A percentile compares a stretch with the other conserved stretches of the same genome.
Conservation (phyloP, 768 basidiomycete species). For the Mycena haematopus region DNA sequence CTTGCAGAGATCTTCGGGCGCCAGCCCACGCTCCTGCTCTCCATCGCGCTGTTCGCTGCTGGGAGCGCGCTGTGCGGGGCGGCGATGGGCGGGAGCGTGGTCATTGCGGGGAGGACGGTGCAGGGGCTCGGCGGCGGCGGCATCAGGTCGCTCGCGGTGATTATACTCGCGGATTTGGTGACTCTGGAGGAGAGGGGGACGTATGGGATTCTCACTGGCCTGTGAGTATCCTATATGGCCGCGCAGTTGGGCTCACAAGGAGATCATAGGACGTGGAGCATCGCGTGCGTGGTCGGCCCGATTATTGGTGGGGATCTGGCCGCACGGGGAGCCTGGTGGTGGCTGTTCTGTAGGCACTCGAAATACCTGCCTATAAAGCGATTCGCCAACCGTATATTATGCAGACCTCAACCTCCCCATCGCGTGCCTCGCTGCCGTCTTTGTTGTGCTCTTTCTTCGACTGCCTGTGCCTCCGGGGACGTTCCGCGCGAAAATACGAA, state of each 20-base stretch:
- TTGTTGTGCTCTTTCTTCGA: slow-evolving; percentile 39
- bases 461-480: slow-evolving; percentile 42
- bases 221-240: slow-evolving; percentile 31
- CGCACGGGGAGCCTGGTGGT: slow-evolving; percentile 42
- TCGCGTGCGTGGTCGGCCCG: slow-evolving; percentile 42
- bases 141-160: slow-evolving; percentile 30
- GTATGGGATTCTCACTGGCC: slow-evolving; percentile 37
- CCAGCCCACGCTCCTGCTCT: slow-evolving; percentile 33
- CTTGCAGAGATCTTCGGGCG: slow-evolving; percentile 40
- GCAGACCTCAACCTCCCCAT: slow-evolving; percentile 49
- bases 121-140: slow-evolving; percentile 26
- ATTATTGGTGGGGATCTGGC: slow-evolving; percentile 43
- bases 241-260: neutral
- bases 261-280: slow-evolving; percentile 38
- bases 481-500: slow-evolving; percentile 38
- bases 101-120: slow-evolving; percentile 30
- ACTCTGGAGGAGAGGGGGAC: slow-evolving; percentile 41
- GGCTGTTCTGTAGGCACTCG: slow-evolving; percentile 44
- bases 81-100: slow-evolving; percentile 37
- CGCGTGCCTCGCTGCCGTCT: slow-evolving; percentile 33
- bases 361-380: neutral
- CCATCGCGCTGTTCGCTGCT: slow-evolving; percentile 32
- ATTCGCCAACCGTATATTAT: neutral
- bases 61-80: slow-evolving; percentile 45
- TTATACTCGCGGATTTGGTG: slow-evolving; percentile 42